Conservation (phyloP, 2,329 filamentous ascomycete species). For the Neobulgaria alba region DNA sequence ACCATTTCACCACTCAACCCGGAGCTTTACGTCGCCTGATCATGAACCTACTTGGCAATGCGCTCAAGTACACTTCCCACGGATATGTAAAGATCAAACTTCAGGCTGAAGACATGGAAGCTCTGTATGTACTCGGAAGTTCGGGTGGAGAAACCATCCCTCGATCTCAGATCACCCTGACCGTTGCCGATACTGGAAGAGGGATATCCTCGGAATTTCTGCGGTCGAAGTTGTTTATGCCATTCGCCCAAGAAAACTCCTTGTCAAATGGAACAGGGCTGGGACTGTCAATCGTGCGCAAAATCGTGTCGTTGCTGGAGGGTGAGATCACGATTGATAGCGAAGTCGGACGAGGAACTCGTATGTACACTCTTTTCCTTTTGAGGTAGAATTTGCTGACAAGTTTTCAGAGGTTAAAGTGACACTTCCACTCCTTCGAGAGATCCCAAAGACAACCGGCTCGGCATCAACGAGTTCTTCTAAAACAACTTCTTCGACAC, state of each 20-base stretch:
- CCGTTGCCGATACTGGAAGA: constrained; percentile 65
- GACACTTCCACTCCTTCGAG: constrained; percentile 24
- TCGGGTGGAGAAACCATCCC: constrained; percentile 13
- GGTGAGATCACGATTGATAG: constrained; percentile 53
- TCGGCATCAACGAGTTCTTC: constrained; percentile 9
- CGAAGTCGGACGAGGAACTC: constrained; percentile 45
- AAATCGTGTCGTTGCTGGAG: constrained; percentile 50
- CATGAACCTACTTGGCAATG: constrained; percentile 57
- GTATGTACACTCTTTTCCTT: constrained; percentile 29
- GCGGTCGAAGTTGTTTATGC: constrained; percentile 50
- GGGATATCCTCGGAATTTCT: constrained; percentile 60
- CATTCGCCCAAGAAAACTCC: constrained; percentile 56
- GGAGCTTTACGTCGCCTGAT: constrained; percentile 44
- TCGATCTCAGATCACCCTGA: constrained; percentile 42
- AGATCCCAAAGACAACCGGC: constrained; percentile 19
- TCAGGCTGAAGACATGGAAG: constrained; percentile 21
- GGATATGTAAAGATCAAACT: constrained; percentile 40
- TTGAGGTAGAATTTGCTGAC: constrained; percentile 9
- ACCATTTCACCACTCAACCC: constrained; percentile 41
- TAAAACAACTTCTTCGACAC: constrained; percentile 15
- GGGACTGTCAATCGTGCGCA: constrained; percentile 56
- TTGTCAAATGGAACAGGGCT: constrained; percentile 54
- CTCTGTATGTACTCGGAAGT: constrained; percentile 12
- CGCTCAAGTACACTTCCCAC: constrained; percentile 51
- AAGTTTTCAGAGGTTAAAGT: constrained; percentile 23